A percentile compares a stretch with the other conserved stretches of the same genome.
Conservation (phyloP, 2,329 filamentous ascomycete genomes). For the Phaeoacremonium minimum region DNA sequence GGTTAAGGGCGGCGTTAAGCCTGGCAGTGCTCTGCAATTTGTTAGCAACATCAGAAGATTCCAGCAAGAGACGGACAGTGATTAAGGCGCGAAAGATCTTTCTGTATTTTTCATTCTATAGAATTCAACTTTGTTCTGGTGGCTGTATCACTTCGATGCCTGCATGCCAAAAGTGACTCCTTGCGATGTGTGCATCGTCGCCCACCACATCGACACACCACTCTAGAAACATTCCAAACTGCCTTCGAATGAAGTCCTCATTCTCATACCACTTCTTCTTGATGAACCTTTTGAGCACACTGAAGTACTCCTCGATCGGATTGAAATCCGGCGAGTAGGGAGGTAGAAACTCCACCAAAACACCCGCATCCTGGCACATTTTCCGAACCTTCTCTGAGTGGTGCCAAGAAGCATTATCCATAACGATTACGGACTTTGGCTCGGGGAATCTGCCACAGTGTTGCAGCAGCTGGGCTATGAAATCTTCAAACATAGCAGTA, state of each 20-base stretch:
- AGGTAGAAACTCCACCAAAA: conserved; percentile 25
- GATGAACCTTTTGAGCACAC: conserved; percentile 27
- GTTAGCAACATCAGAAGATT: neutral
- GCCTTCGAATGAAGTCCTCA: neutral
- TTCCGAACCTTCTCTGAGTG: conserved; percentile 19
- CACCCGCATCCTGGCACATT: conserved; percentile 22
- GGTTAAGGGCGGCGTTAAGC: neutral
- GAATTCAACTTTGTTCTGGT: neutral
- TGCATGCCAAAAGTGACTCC: conserved; percentile 21
- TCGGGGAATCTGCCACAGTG: conserved; percentile 20
- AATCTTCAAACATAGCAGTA: conserved; percentile 21
- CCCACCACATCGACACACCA: conserved; percentile 16
- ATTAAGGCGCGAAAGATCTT: neutral
- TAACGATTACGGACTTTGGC: conserved; percentile 24
- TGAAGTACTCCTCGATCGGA: conserved; percentile 29
- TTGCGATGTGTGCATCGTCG: conserved; percentile 13
- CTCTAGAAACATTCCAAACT: neutral
- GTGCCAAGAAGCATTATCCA: conserved; percentile 24
- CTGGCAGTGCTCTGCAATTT: neutral
- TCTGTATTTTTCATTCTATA: neutral
- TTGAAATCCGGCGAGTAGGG: conserved; percentile 30
- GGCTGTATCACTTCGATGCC: conserved; percentile 7
- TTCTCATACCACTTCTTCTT: conserved; percentile 17
- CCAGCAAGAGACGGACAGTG: neutral
- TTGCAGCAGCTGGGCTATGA: conserved; percentile 21